Base-by-base conservation (phyloP, 225 moss, liverwort and hornwort species). In the Marchantia polymorpha region DNA sequence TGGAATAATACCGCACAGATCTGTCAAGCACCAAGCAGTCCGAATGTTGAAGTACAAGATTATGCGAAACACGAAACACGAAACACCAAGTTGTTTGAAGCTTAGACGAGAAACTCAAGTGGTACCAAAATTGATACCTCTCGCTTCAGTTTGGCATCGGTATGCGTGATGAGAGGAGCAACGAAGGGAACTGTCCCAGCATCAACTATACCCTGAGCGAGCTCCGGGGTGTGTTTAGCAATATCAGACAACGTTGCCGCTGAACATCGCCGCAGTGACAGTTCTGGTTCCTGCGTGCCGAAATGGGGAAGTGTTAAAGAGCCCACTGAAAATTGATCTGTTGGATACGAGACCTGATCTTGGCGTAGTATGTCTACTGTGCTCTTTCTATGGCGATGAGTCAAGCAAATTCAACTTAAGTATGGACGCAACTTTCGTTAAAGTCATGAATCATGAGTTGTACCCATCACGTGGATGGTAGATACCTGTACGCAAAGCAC, bases 211-310 rank as follows among this genome's bases (percentile, higher is more conserved):
- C 81, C 87, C 74, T 89, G 84, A 72, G 93, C 91, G 27, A 97
- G 90, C 85, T 97, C 97, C 68, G 90, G 89, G 51, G 90, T 90
- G 79, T 97, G 97, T 55, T 92, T 97, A n/a, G 92, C 92, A 78
- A 97, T 94, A 39, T 92, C 86, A 26, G 97, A 88, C 63, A 97
- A 74, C 4, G 97, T 87, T 22, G 83, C 76, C 9, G 92, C 91
- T 54, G 92, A 59, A 48, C 89, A 84, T 68, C 93, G 89, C 79
- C 87, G 86, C n/a, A 97, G 75, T 30, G 81, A 81, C 30, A 92
- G 63, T 79, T 97, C 94, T 69, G 81, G 87, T 88, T 97, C 93
- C 94, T 97, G 87, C 73, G 20, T 78, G 52, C 64, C 10, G 39
- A 58, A 7, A 60, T 15, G 29, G 26, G 25, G 30, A 15, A 23